A percentile compares a stretch with the other conserved stretches of the same genome.
These are phyloP conservation scores for Trypanosoma rangeli DNA, from an alignment of 208 protist genomes.

Conservation along the genomic window DNA sequence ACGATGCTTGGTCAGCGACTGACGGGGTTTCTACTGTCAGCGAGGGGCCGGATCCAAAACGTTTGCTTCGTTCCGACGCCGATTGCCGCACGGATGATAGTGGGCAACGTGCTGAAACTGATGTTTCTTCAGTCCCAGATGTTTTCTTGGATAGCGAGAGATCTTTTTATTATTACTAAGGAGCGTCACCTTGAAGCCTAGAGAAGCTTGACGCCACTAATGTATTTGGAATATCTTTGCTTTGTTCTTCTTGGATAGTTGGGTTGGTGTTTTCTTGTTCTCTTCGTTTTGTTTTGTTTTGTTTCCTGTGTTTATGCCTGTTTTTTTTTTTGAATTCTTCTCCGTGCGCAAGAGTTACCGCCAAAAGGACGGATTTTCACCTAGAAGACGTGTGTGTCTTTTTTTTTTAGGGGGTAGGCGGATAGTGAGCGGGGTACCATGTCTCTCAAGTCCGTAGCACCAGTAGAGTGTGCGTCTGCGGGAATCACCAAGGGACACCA, in stretches of 20 bases:
- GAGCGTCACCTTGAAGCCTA: not conserved
- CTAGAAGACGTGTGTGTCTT: not conserved
- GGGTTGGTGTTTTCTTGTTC: not conserved
- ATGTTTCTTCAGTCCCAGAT: constrained; percentile 13
- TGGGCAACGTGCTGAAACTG: constrained; percentile 16
- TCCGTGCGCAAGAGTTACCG: not conserved
- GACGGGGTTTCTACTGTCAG: not conserved
- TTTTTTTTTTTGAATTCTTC: too few species aligned
- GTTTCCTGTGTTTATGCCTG: not conserved
- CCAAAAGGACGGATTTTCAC: not conserved
- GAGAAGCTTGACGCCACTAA: not conserved
- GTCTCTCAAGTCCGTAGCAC: not conserved
- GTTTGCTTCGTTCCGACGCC: not conserved
- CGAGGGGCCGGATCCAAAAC: not conserved
- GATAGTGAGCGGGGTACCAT: constrained; percentile 1
- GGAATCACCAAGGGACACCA: constrained; percentile 38
- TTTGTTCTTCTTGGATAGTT: not conserved
- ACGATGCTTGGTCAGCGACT: not conserved
- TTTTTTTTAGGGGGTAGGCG: not conserved
- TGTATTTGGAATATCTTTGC: not conserved
- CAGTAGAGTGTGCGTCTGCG: not conserved
- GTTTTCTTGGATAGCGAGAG: constrained; percentile 3
- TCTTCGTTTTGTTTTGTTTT: not conserved
- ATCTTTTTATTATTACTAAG: constrained; percentile 9
- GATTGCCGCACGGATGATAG: constrained; percentile 6